These are phyloP conservation scores for Diaporthe citrichinensis DNA, from an alignment of 2,329 filamentous ascomycete genomes.

Conservation along the genomic window DNA sequence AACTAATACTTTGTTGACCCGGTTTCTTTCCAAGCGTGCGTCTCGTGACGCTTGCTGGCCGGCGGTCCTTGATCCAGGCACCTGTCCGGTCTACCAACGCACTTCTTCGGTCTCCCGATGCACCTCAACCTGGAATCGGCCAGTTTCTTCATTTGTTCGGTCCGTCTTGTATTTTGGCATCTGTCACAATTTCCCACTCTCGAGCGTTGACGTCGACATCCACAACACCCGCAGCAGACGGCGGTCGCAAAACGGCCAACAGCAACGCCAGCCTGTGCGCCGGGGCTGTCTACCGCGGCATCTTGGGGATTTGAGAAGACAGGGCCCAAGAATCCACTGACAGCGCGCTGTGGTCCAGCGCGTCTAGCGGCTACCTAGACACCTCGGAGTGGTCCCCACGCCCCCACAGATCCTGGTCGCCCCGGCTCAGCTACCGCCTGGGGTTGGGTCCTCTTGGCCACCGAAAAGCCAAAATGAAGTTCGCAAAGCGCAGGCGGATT, in stretches of 20 bases:
- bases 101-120: background rate
- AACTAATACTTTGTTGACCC: background rate
- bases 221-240: background rate
- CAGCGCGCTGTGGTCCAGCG: slow-evolving; percentile 29
- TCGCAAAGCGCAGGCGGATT: slow-evolving; percentile 46
- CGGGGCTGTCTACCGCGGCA: background rate
- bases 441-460: slow-evolving; percentile 39
- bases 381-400: slow-evolving; percentile 17
- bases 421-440: slow-evolving; percentile 34
- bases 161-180: background rate
- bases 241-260: background rate
- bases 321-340: slow-evolving; percentile 16
- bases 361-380: slow-evolving; percentile 39
- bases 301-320: background rate
- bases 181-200: background rate
- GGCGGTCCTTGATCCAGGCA: slow-evolving; percentile 1
- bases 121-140: background rate
- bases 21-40: background rate
- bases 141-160: background rate
- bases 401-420: slow-evolving; percentile 39
- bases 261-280: slow-evolving; percentile 2
- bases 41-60: background rate
- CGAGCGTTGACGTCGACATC: background rate
- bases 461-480: slow-evolving; percentile 50
- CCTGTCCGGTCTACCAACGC: background rate